Base-by-base conservation (phyloP, 2,329 filamentous ascomycete species). In the Cephalotrichum gorgonifer region DNA sequence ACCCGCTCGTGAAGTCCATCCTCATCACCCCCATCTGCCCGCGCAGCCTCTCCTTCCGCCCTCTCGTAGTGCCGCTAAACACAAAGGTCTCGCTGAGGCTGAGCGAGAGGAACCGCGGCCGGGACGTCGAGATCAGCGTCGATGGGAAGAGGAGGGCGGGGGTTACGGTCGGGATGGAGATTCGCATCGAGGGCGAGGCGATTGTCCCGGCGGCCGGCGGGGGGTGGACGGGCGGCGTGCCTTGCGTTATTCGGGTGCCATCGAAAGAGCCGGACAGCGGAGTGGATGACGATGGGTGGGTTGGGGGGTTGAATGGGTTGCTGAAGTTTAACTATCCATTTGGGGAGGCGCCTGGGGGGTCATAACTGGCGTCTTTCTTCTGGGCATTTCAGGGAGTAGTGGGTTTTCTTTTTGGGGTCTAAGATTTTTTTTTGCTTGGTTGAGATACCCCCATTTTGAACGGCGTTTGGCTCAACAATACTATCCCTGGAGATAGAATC, bases 271-370 rank as follows among this genome's bases (percentile, higher is more conserved):
- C 63, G 33, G 57, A 58, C 17, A 33, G 41, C 5, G 47, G 47
- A 20, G 78, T 83, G 54, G 78, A 83, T 43, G 88, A 96, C 58
- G 91, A 97, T 64, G 88, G 91, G 17, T 98, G 93, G 93, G 91
- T 98, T 2, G 91, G 91, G 1, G 91, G 93, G 0, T 67, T 98
- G 60, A 98, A 95, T 61, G 88, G 88, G 9, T 63, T 97, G 59
- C 69, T 98, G 57, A 98, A 98, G 70, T 98, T 97, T 64, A 98
- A 98, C 64, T 88, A 95, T 68, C 90, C 91, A 0, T 97, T 97
- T 72, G 93, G 93, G 26, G 50, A 51, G 26, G 27, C 38, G 38
- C 38, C 35, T 4, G 35, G 22, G 17, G 17, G 17, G n/a, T n/a
- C n/a, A n/a, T n/a, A n/a, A n/a, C n/a, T n/a, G n/a, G n/a, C n/a